Base-by-base conservation (phyloP, 805 yeast genomes). In the Cephaloascus fragrans region DNA sequence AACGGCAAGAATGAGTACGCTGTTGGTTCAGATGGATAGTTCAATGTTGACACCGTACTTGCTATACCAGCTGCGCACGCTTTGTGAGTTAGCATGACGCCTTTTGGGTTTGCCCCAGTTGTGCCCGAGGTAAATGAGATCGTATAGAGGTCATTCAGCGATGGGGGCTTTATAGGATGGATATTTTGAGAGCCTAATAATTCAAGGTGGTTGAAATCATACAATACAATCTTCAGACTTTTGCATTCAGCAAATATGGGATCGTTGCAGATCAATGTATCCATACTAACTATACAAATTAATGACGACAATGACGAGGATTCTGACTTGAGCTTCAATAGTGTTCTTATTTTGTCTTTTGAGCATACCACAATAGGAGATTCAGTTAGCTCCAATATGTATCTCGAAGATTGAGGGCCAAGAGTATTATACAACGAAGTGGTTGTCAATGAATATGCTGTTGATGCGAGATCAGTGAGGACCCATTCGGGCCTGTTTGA, bases 121-220 rank as follows among this genome's bases (percentile, higher is more conserved):
- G 89, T 81, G 26, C 89, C 89, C 0, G 85, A 77, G 2, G 89
- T 82, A 53, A 80, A 81, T 6, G 81, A 75, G 36, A 82, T 72
- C n/a, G 88, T 78, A 52, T 75, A 77, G 16, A 71, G 35, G n/a
- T n/a, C n/a, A n/a, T n/a, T 73, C 69, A 1, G 78, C 71, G 1
- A 55, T 59, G 18, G 86, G 83, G 10, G 74, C 73, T 19, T 52
- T 41, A 31, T 50, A 53, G 1, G 33, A 55, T 50, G 42, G 55
- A 50, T 32, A 69, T 59, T 37, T 55, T 49, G 37, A 42, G n/a
- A n/a, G n/a, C 54, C 74, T 48, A 43, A 64, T 43, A 23, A 51
- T 48, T 50, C 66, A 48, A 47, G 58, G 45, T 41, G 56, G 5
- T 51, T 40, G 23, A 67, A 52, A 42, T 66, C 69, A 32, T 51